Base-by-base conservation (phyloP, 768 basidiomycete species). In the Lactarius trivialis region DNA sequence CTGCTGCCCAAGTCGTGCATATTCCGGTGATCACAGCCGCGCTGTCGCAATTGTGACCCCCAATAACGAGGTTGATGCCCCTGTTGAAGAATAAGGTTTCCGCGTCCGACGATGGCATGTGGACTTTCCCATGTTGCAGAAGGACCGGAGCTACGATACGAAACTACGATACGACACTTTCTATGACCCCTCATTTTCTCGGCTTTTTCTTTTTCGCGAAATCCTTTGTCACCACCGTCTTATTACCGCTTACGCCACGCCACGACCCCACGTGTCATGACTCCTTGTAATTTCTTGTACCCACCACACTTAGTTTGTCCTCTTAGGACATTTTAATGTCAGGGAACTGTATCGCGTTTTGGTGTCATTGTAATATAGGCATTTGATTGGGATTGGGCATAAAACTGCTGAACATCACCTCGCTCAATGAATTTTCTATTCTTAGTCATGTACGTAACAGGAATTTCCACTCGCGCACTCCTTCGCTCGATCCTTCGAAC, bases 1-100 rank as follows among this genome's bases (percentile, higher is more conserved):
- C 56, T 21, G 55, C 39, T 33, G 61, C 61, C 2, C 61, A 62
- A 34, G 56, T 62, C 56, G 56, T 56, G 30, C 56, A 56, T 14
- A n/a, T 45, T 17, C 56, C 56, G 17, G 43, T 56, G 56, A 41
- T 56, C n/a, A 33, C 53, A 12, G n/a, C 53, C 7, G 14, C 34
- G 53, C 53, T 54, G 14, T 54, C 53, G 21, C 21, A 24, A 5
- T 6, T 8, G 36, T 54, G 24, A 54, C 33, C 21, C 33, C 14
- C 30, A 49, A 14, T 26, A 24, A 21, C 6, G 45, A 26, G 11
- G 39, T 39, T 48, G 24, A 48, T 48, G 45, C 37, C 37, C 37
- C 37, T 39, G 14, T 14, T 39, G 15, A 39, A 17, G 37, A 14
- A 39, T 39, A 39, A 17, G 14, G 37, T 39, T 39, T 39, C 14